Conservation (phyloP, 257 asterid species). For the Solanum tacnaense region DNA sequence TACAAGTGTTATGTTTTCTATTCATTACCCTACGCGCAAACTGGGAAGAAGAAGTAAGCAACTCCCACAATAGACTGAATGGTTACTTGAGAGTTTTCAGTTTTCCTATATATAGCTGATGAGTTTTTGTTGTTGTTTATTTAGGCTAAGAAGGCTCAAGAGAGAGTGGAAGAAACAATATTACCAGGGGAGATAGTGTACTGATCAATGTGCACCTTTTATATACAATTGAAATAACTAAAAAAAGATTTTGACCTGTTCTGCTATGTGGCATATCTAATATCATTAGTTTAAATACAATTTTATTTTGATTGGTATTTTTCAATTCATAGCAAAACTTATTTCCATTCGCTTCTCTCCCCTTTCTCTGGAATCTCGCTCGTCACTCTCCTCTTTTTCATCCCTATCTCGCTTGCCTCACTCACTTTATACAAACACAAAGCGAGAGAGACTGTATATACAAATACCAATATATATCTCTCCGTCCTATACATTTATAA, state of each 20-base stretch:
- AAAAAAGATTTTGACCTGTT: too few species aligned
- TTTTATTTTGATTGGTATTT: background rate
- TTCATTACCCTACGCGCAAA: slow-evolving; percentile 22
- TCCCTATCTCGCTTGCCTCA: too few species aligned
- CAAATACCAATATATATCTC: too few species aligned
- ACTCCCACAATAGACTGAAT: background rate
- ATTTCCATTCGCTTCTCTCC: too few species aligned
- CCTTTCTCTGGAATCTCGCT: background rate
- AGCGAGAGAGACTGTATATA: too few species aligned
- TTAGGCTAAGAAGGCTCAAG: background rate
- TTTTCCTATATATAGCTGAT: background rate
- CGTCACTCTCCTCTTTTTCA: too few species aligned
- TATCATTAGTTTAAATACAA: too few species aligned
- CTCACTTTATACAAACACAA: too few species aligned
- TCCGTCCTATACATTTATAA: too few species aligned
- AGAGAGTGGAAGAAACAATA: background rate
- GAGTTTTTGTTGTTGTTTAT: background rate
- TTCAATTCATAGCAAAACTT: too few species aligned
- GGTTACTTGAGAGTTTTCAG: background rate
- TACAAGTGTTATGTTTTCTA: slow-evolving; percentile 47
- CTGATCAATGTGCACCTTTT: background rate
- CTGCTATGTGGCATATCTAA: background rate
- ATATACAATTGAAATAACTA: background rate
- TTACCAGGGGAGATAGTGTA: background rate
- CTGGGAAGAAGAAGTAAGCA: slow-evolving; percentile 57